Evolutionary conservation across 805 yeast species (phyloP).

Genomic region (Kazachstania viticola): DNA sequence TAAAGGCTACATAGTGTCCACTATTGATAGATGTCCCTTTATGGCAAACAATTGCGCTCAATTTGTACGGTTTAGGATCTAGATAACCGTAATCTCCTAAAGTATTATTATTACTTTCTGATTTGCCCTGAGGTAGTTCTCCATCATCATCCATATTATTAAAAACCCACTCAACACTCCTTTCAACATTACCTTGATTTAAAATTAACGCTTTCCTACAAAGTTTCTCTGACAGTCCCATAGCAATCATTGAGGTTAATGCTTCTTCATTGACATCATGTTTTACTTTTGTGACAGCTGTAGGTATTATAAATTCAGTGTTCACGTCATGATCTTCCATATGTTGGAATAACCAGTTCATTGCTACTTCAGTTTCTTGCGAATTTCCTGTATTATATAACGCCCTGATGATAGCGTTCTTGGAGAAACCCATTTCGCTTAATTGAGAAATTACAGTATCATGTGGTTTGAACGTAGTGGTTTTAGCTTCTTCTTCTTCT

Average conservation of each 20-base stretch:
- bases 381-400: slow-evolving; percentile 60
- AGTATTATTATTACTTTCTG: slow-evolving; percentile 1
- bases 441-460: slow-evolving; percentile 42
- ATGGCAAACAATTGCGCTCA: slow-evolving; percentile 70
- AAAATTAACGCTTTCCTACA: slow-evolving; percentile 63
- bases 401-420: slow-evolving; percentile 52
- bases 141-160: slow-evolving; percentile 72
- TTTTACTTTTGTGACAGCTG: slow-evolving; percentile 2
- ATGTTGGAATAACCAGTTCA: slow-evolving; percentile 84
- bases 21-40: slow-evolving; percentile 85
- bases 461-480: slow-evolving; percentile 41
- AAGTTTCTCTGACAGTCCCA: slow-evolving; percentile 67
- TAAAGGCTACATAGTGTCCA: slow-evolving; percentile 82
- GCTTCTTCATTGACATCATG: slow-evolving; percentile 16
- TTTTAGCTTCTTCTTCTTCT: slow-evolving; percentile 9
- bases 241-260: slow-evolving; percentile 26
- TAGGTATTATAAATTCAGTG: slow-evolving; percentile 37
- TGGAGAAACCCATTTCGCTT: slow-evolving; percentile 80
- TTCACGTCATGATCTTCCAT: slow-evolving; percentile 79
- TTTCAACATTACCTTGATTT: slow-evolving; percentile 50
- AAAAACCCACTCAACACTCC: slow-evolving; percentile 88
- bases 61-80: slow-evolving; percentile 12
- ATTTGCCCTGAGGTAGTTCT: slow-evolving; percentile 26
- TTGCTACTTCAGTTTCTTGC: slow-evolving; percentile 50
- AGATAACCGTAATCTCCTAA: slow-evolving; percentile 8